These are phyloP conservation scores for Solanum bukasovii DNA, from an alignment of 257 asterid species.

Conservation along the genomic window DNA sequence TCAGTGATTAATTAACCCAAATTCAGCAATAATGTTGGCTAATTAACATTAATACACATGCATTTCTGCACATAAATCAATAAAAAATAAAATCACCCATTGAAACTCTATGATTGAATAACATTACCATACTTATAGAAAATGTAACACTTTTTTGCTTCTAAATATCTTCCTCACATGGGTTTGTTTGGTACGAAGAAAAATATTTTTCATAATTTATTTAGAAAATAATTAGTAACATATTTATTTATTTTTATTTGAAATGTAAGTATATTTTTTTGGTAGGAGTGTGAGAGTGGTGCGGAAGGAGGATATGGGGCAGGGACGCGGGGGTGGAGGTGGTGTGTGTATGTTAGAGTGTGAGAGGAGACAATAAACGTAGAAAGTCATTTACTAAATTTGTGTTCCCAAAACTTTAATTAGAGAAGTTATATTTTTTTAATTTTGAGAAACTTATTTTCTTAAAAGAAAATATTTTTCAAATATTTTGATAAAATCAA, in stretches of 20 bases:
- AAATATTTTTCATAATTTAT: neutral
- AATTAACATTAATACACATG: neutral
- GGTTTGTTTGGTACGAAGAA: neutral
- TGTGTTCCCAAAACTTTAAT: neutral
- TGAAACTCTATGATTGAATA: neutral
- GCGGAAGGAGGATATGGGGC: no score
- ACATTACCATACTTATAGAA: neutral
- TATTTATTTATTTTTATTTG: neutral
- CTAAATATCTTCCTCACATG: neutral
- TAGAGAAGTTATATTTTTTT: neutral
- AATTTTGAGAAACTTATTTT: no score
- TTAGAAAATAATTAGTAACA: neutral
- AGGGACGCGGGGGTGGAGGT: no score
- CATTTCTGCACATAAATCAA: neutral
- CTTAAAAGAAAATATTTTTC: no score
- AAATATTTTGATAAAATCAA: neutral
- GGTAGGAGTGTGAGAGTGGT: neutral
- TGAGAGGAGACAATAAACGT: no score
- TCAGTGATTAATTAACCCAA: neutral
- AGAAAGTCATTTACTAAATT: neutral
- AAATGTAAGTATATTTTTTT: neutral
- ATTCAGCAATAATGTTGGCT: neutral
- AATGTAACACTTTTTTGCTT: neutral
- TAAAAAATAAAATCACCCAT: neutral
- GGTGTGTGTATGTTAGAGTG: no score